These are phyloP conservation scores for Zasmidium angulare DNA, from an alignment of 2,329 filamentous ascomycete species.

Conservation along the genomic window DNA sequence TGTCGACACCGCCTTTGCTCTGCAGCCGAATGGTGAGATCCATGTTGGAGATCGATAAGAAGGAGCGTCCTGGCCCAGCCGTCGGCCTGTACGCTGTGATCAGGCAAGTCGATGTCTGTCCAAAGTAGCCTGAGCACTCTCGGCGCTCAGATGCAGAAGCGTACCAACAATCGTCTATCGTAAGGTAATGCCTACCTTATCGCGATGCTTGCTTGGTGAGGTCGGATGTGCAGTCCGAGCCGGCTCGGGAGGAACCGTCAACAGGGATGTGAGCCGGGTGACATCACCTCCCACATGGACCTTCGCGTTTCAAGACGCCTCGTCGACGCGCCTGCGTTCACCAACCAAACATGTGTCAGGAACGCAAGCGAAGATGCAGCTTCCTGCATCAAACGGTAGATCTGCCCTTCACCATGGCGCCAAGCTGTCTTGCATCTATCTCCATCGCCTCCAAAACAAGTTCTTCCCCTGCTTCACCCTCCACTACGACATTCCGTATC, in stretches of 20 bases:
- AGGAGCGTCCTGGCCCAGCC: no score
- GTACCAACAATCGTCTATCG: no score
- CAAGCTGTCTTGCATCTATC: not conserved
- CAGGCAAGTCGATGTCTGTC: no score
- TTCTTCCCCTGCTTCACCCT: not conserved
- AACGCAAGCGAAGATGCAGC: not conserved
- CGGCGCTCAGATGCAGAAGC: no score
- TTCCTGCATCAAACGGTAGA: not conserved
- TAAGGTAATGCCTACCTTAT: no score
- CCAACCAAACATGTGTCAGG: not conserved
- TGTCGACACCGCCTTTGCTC: conserved; percentile 31
- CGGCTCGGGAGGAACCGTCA: not conserved
- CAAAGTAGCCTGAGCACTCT: no score
- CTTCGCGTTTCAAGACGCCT: not conserved
- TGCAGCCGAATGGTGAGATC: conserved; percentile 10
- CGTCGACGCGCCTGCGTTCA: not conserved
- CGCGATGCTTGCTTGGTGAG: no score
- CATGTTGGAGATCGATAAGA: not conserved
- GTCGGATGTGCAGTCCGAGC: no score
- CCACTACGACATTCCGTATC: not conserved
- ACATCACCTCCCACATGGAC: not conserved
- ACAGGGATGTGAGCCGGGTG: not conserved
- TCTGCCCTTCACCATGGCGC: not conserved
- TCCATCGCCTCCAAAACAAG: not conserved
- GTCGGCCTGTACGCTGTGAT: no score